phyloP scores from a whole-genome alignment of 257 asterid species.

The Ligustrum vulgare region DNA sequence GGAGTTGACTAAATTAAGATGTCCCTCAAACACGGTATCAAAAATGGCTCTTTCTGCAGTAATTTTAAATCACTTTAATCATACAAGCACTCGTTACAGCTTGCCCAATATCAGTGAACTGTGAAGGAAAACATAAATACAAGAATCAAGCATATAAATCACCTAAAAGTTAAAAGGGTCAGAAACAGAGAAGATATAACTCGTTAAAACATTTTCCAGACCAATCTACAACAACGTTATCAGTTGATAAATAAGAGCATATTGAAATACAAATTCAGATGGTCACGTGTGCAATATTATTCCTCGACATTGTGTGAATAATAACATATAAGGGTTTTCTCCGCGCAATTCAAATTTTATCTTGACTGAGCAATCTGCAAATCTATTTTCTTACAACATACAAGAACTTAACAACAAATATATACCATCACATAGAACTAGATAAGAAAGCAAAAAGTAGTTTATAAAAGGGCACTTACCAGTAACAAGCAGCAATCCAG shows the following conservation, averaged over 20 bases:
- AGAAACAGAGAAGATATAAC: background rate
- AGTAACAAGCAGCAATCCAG: conserved; percentile 59
- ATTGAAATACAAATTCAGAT: background rate
- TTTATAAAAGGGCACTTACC: conserved; percentile 19
- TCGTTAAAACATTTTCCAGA: background rate
- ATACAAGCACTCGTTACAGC: conserved; percentile 13
- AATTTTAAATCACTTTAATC: background rate
- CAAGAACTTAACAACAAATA: background rate
- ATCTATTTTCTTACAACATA: background rate
- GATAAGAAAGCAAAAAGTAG: too few species aligned
- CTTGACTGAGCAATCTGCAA: background rate
- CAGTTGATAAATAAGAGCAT: background rate
- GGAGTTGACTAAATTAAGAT: background rate
- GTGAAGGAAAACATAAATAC: background rate
- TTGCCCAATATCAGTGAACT: background rate
- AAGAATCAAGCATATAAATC: background rate
- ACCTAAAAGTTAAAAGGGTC: background rate
- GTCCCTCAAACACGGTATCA: conserved; percentile 22
- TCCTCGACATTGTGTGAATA: background rate
- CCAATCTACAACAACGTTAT: background rate
- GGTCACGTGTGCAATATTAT: background rate
- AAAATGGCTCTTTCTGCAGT: conserved; percentile 18
- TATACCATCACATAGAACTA: background rate
- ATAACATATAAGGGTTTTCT: background rate
- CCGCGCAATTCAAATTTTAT: background rate